These are phyloP conservation scores for Silene noctiflora DNA, from an alignment of 179 eudicot species.

Conservation along the genomic window DNA sequence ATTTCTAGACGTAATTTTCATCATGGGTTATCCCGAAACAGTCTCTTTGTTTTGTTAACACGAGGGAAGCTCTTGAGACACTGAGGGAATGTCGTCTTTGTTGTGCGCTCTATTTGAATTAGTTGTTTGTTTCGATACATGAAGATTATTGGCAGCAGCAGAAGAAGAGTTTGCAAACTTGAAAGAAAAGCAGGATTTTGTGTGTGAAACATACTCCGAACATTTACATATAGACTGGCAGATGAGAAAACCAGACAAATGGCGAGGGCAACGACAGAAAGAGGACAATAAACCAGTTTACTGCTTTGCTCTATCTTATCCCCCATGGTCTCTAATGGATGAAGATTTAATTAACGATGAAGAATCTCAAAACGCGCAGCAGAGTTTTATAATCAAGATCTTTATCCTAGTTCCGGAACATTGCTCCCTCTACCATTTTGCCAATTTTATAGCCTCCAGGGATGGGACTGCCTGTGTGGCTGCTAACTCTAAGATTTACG, in stretches of 20 bases:
- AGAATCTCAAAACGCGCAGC: too few species aligned
- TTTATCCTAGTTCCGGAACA: not conserved
- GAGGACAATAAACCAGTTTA: not conserved
- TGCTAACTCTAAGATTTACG: not conserved
- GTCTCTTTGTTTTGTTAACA: too few species aligned
- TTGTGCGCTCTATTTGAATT: too few species aligned
- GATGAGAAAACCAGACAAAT: not conserved
- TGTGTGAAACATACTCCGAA: too few species aligned
- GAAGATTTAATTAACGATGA: not conserved
- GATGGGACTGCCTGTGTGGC: not conserved
- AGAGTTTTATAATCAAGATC: not conserved
- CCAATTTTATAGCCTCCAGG: not conserved
- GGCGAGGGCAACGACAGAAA: not conserved
- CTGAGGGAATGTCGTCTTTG: too few species aligned
- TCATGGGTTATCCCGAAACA: too few species aligned
- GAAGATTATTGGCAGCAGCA: not conserved
- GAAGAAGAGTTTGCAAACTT: not conserved
- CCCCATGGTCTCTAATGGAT: not conserved
- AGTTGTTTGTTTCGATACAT: too few species aligned
- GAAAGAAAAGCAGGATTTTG: not conserved
- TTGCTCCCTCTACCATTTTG: slow-evolving; percentile 1
- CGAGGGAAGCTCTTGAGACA: too few species aligned
- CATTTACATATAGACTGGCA: too few species aligned
- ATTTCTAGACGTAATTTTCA: too few species aligned
- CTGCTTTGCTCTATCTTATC: not conserved